Evolutionary conservation across 345 rosid species (phyloP), one percentile per base, ranked within the genome.

Genomic region (Trapa incisa): DNA sequence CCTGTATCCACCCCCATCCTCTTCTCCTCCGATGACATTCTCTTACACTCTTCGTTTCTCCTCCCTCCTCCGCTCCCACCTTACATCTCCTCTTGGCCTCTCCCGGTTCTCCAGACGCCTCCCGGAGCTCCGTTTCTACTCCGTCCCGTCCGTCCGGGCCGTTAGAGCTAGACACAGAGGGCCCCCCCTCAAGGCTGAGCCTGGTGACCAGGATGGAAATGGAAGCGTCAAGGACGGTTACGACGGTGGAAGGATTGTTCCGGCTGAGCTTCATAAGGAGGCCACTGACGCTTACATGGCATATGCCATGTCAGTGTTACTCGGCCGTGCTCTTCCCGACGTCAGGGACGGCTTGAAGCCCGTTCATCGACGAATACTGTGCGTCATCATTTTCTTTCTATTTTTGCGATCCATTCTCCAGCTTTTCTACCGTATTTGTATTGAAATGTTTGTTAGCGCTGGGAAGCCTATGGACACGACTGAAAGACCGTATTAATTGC

Each of bases 271-370:
- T 32, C 97, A 91, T 65, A 87, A 83, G 77, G 99, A 94, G 73
- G 96, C 97, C 67, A 88, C 95, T 0, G 96, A 84, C 41, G 88
- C 99, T 10, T 94, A 94, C 73, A 80, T 94, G 90, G 66, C 99
- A 0, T 94, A 94, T 5, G 97, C 99, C 0, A 86, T 94, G 79
- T 94, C 99, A 1, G 99, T 94, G 64, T 68, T 94, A 72, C 96
- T 94, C 33, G 99, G 99, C 29, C 86, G 97, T 6, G 97, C 97
- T 65, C 75, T 94, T 77, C 99, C 99, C 0, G 97, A 94, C 67
- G 97, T 87, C 11, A 78, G 97, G 73, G 99, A 94, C 29, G 97
- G 99, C 9, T 75, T 94, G 65, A 94, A 94, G 80, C 97, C 99
- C 0, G 99, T 94, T 29, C 99, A 94, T 74, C 76, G 99, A 74